These are phyloP conservation scores for Chlorella vulgaris DNA, from an alignment of 139 green algal genomes.

Conservation along the genomic window DNA sequence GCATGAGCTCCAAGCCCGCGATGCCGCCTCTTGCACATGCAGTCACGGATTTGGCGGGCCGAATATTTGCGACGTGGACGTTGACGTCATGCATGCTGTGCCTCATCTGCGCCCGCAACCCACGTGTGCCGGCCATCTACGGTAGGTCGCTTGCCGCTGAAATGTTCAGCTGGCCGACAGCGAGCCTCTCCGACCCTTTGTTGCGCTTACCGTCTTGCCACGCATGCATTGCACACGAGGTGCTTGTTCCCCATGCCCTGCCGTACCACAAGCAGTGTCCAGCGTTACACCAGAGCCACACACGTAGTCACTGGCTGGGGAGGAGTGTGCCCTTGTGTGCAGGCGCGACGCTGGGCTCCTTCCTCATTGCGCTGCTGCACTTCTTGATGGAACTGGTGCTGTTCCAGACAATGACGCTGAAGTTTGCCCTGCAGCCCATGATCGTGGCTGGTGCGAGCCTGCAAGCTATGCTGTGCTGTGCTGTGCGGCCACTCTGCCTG, in stretches of 20 bases:
- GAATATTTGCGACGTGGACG: conserved; percentile 88
- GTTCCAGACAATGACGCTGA: conserved; percentile 73
- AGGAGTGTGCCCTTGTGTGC: conserved; percentile 15
- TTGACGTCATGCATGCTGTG: conserved; percentile 80
- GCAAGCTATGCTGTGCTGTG: not conserved
- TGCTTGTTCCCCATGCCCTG: too few relatives aligned
- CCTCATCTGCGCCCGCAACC: conserved; percentile 78
- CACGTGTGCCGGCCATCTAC: conserved; percentile 74
- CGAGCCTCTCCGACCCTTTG: not conserved
- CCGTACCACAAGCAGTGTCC: too few relatives aligned
- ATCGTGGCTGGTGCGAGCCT: conserved; percentile 65
- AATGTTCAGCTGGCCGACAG: not conserved
- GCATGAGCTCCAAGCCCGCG: too few relatives aligned
- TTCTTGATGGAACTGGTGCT: conserved; percentile 76
- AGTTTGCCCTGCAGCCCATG: conserved; percentile 67
- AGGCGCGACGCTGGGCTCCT: conserved; percentile 82
- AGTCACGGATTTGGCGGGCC: conserved; percentile 80
- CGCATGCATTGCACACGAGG: not conserved
- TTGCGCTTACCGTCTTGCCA: not conserved
- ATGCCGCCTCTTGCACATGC: conserved; percentile 14
- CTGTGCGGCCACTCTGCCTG: too few relatives aligned
- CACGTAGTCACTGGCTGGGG: not conserved
- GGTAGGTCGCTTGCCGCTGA: conserved; percentile 55
- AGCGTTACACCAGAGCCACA: not conserved
- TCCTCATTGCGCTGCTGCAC: conserved; percentile 75